These are phyloP conservation scores for Teunomyces tritomae DNA, from an alignment of 805 yeast genomes.

Conservation along the genomic window DNA sequence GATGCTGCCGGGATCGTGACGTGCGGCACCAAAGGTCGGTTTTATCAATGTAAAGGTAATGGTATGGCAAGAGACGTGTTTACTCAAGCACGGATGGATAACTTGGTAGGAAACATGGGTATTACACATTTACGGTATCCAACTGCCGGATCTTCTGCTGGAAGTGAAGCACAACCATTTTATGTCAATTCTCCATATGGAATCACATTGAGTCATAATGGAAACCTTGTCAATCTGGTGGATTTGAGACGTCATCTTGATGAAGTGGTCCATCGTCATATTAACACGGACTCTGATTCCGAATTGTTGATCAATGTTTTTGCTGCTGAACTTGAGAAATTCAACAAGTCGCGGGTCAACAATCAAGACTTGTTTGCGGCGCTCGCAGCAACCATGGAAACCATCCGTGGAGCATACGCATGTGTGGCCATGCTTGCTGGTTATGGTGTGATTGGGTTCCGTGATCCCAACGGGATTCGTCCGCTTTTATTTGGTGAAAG, in stretches of 20 bases:
- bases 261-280: slow-evolving; percentile 92
- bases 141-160: slow-evolving; percentile 94
- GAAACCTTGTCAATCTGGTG: slow-evolving; percentile 86
- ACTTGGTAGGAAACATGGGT: slow-evolving; percentile 91
- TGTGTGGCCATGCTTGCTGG: slow-evolving; percentile 95
- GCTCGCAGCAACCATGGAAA: slow-evolving; percentile 72
- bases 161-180: slow-evolving; percentile 97
- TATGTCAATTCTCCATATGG: slow-evolving; percentile 98
- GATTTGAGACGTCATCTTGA: slow-evolving; percentile 79
- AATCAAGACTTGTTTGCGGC: slow-evolving; percentile 87
- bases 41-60: slow-evolving; percentile 97
- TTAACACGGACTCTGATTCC: slow-evolving; percentile 95
- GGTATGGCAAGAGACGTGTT: slow-evolving; percentile 99
- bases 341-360: slow-evolving; percentile 90
- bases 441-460: slow-evolving; percentile 89
- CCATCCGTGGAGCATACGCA: slow-evolving; percentile 95
- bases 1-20: slow-evolving; percentile 99
- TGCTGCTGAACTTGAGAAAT: slow-evolving; percentile 87
- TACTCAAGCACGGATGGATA: slow-evolving; percentile 73
- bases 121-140: slow-evolving; percentile 94
- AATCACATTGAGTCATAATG: slow-evolving; percentile 85
- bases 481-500: slow-evolving; percentile 89
- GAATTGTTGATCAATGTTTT: slow-evolving; percentile 86
- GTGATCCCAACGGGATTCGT: slow-evolving; percentile 96
- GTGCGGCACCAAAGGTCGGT: slow-evolving; percentile 88